A percentile compares a stretch with the other conserved stretches of the same genome.
Conservation (phyloP, 129 eudicot genomes). For the Lactuca saligna region DNA sequence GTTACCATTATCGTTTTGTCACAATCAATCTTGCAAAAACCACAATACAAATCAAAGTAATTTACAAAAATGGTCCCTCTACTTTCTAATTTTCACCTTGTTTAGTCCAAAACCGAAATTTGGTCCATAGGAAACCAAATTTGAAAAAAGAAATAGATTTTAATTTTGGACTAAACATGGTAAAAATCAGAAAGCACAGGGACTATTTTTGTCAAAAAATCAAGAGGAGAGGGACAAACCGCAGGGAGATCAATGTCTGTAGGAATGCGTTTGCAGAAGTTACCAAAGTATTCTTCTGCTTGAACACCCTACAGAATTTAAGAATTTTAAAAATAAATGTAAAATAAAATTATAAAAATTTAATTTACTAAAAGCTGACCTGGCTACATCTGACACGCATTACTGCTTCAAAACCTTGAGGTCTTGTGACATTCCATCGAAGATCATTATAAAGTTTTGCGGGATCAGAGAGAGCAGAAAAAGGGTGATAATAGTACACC, state of each 20-base stretch:
- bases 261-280: constrained; percentile 90
- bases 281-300: constrained; percentile 93
- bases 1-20: constrained; percentile 85
- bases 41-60: too few species aligned
- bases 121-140: too few species aligned
- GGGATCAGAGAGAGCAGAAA: constrained; percentile 89
- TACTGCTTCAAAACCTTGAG: constrained; percentile 98
- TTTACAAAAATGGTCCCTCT: background rate
- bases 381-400: constrained; percentile 99
- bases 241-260: constrained; percentile 94
- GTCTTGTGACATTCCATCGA: constrained; percentile 97
- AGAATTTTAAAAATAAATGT: background rate
- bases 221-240: constrained; percentile 38
- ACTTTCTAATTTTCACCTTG: background rate
- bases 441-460: constrained; percentile 98
- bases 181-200: background rate
- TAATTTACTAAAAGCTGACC: constrained; percentile 32
- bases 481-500: constrained; percentile 94
- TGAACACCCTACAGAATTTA: constrained; percentile 62
- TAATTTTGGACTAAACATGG: constrained; percentile 10
- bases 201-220: constrained; percentile 23
- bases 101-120: background rate
- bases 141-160: constrained; percentile 28
- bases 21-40: constrained; percentile 73
- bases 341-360: background rate